Evolutionary conservation across 257 asterid genomes (phyloP).

Genomic region (Ilex asprella): DNA sequence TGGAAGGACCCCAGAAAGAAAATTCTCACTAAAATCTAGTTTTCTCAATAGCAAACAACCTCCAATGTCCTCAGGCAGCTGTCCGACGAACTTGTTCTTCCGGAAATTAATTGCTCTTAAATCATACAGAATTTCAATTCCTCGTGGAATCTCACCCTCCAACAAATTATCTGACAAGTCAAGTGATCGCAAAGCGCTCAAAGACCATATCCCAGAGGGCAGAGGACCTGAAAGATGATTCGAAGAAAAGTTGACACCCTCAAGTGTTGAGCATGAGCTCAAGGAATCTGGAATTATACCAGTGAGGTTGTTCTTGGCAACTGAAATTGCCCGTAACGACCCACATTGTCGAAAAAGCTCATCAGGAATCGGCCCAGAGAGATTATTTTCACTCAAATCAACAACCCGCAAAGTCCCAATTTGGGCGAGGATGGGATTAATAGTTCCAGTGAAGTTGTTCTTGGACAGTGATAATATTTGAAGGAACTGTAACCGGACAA

Average conservation of each 20-base stretch:
- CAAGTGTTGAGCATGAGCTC: constrained; percentile 46
- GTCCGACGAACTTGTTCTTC: constrained; percentile 45
- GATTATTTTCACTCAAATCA: constrained; percentile 52
- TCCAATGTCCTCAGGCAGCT: constrained; percentile 63
- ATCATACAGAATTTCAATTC: constrained; percentile 38
- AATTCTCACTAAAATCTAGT: constrained; percentile 52
- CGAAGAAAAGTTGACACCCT: constrained; percentile 51
- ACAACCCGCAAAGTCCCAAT: constrained; percentile 36
- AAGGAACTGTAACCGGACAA: constrained; percentile 44
- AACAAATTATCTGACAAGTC: constrained; percentile 66
- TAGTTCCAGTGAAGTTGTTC: constrained; percentile 56
- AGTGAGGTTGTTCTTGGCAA: constrained; percentile 61
- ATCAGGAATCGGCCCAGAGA: constrained; percentile 50
- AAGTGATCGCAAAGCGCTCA: constrained; percentile 42
- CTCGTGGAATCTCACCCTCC: constrained; percentile 61
- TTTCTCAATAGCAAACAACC: constrained; percentile 43
- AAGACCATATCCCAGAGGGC: constrained; percentile 41
- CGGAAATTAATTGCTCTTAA: constrained; percentile 40
- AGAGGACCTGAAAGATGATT: constrained; percentile 59
- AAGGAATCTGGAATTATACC: constrained; percentile 56
- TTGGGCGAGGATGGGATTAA: constrained; percentile 49
- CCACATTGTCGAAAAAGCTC: constrained; percentile 60
- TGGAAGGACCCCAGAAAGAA: constrained; percentile 54
- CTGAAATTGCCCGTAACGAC: constrained; percentile 43
- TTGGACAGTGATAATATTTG: constrained; percentile 42